Evolutionary conservation across 1,139 yeast species (phyloP), one percentile per base, ranked within the genome.

Genomic region (Diutina catenulata): DNA sequence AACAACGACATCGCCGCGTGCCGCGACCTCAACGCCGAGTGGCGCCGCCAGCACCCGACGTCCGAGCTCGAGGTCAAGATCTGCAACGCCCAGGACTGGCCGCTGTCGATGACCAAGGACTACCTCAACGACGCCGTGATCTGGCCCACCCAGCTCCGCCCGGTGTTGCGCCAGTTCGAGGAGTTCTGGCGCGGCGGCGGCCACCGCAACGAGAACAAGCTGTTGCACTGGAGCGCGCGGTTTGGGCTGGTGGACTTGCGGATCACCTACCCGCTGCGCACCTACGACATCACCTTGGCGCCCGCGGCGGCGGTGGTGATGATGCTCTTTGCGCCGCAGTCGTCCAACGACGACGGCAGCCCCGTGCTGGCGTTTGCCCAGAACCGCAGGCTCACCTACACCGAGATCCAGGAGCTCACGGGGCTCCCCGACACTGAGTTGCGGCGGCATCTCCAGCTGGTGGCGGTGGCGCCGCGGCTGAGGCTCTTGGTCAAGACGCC

Each of bases 391-490:
- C 52, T 63, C 23, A 54, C 84, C 0, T 76, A 73, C 47, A 67
- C 61, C 21, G 81, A 83, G 47, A 80, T 91, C 28, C 62, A 60
- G 37, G 75, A 72, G 33, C 60, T 71, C 24, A 88, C 97, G 0
- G 68, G 71, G 5, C 81, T 91, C 4, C 93, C 95, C 0, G 74
- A 70, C 26, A 53, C 60, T 1, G 97, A 91, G 47, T 62, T 88
- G 31, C 68, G 69, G 28, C 70, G 95, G 41, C 93, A 86, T 45
- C 58, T 91, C 41, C 84, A 83, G 52, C 84, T 96, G 1, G 72
- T 91, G 26, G 79, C 94, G 0, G 83, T 86, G 36, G 93, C 94
- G 0, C 88, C 95, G 2, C 71, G 80, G 44, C 78, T 87, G 48
- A 68, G 94, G 44, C 63, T 88, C 11, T 60, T 88, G 44, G 62